Conservation (phyloP, 1,284 basidiomycete species). For the Coniophora puteana region DNA sequence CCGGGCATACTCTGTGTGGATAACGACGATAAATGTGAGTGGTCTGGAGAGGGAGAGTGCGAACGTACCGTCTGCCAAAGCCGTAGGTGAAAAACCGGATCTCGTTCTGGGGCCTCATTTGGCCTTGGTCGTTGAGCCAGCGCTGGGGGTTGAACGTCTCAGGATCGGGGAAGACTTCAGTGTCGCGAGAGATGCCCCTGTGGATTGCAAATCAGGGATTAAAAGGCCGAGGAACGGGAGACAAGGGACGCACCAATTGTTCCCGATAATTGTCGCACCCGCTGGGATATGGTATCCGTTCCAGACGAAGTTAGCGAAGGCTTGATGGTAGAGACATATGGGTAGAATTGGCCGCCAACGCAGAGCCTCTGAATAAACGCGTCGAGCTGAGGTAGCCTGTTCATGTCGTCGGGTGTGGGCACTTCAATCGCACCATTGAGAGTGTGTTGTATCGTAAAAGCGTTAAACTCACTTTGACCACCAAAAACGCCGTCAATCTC, state of each 20-base stretch:
- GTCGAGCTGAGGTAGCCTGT: conserved; percentile 33
- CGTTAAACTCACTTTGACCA: conserved; percentile 29
- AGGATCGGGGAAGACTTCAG: conserved; percentile 24
- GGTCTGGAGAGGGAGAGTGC: background rate
- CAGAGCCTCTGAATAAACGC: conserved; percentile 42
- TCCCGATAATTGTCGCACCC: conserved; percentile 30
- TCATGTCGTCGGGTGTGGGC: conserved; percentile 36
- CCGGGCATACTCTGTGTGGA: conserved; percentile 52
- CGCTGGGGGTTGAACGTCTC: conserved; percentile 26
- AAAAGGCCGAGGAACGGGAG: no score
- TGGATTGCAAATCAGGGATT: conserved; percentile 1
- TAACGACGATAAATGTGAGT: conserved; percentile 3
- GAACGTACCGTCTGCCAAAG: conserved; percentile 26
- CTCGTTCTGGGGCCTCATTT: conserved; percentile 23
- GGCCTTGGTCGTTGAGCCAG: conserved; percentile 21
- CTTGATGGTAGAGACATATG: no score
- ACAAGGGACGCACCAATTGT: conserved; percentile 21
- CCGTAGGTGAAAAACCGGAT: conserved; percentile 28
- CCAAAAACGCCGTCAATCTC: conserved; percentile 44
- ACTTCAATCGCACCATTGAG: conserved; percentile 22
- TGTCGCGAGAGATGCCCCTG: conserved; percentile 30
- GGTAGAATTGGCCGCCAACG: conserved; percentile 39
- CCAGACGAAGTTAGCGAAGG: conserved; percentile 24
- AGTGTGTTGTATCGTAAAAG: no score
- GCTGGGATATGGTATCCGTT: conserved; percentile 27